Evolutionary conservation across 805 yeast species (phyloP).

Genomic region (Ascoidea rubescens): DNA sequence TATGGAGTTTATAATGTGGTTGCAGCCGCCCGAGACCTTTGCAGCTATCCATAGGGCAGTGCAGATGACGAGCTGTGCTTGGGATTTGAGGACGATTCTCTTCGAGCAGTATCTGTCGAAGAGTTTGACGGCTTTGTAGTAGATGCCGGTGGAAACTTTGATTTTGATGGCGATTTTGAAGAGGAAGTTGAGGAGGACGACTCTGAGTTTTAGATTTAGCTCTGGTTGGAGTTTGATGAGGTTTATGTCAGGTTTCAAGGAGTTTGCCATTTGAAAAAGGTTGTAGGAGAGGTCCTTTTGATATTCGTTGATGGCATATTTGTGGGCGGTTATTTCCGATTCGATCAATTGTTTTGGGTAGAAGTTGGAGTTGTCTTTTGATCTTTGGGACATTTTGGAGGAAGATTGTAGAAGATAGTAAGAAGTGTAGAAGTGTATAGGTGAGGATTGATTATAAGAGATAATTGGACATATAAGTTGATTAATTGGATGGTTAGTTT

Average conservation of each 20-base stretch:
- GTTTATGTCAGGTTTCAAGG: slow-evolving; percentile 36
- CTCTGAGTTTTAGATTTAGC: slow-evolving; percentile 46
- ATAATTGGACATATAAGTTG: no score
- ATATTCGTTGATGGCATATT: slow-evolving; percentile 33
- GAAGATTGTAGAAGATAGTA: no score
- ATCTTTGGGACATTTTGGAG: no score
- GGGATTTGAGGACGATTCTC: slow-evolving; percentile 71
- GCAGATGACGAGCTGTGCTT: slow-evolving; percentile 80
- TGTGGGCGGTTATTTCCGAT: slow-evolving; percentile 34
- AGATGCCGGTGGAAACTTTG: slow-evolving; percentile 51
- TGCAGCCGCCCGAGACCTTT: slow-evolving; percentile 63
- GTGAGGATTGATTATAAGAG: no score
- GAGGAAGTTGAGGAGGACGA: slow-evolving; percentile 64
- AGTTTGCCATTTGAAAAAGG: slow-evolving; percentile 21
- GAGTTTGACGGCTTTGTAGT: slow-evolving; percentile 54
- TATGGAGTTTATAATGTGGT: slow-evolving; percentile 43
- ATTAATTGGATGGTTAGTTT: no score
- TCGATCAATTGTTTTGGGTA: slow-evolving; percentile 38
- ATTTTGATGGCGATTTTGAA: slow-evolving; percentile 54
- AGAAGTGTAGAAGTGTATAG: no score
- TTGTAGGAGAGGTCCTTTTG: slow-evolving; percentile 32
- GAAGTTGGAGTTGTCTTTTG: slow-evolving; percentile 17
- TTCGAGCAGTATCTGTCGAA: slow-evolving; percentile 88
- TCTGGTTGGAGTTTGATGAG: slow-evolving; percentile 84
- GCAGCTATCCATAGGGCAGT: slow-evolving; percentile 91